Base-by-base conservation (phyloP, 208 protist genomes). In the Leishmania aethiopica region DNA sequence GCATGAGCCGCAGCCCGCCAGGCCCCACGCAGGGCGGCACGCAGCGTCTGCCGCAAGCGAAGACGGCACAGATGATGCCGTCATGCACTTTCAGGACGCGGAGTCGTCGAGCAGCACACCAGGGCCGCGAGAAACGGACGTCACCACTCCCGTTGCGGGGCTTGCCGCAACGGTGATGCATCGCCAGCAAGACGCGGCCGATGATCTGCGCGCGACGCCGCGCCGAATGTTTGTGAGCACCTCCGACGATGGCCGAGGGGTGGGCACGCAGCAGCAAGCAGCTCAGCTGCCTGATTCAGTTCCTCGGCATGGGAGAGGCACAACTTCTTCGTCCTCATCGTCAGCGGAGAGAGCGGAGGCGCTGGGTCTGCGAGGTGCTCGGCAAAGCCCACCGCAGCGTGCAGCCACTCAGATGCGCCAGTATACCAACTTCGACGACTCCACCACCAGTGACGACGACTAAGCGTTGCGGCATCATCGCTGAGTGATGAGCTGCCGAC, bases 391-490 rank as follows among this genome's bases (percentile, higher is more conserved):
- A 70, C 69, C 78, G 75, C 81, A 78, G 11, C 80, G 82, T 11
- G 32, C 51, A 13, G n/a, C 45, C 25, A 28, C 57, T 40, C 57
- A 69, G 22, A 53, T 59, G 72, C 64, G 79, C 42, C 51, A 60
- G 11, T 91, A 91, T 83, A 86, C 85, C 3, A 78, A 84, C 72
- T 91, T 91, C 72, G 88, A 91, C 70, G 85, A 88, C 82, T 83
- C 79, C 8, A 71, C 77, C 5, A 85, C 86, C 57, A 77, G 83
- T 25, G 85, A 83, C 0, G 70, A 84, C 42, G 72, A 64, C 17
- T 67, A 77, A 37, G 11, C 19, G 17, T 49, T 49, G 19, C 25
- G 42, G 22, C 37, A 62, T 57, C 2, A 51, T 25, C 51, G 59
- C 40, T 1, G 53, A 72, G 76, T 25, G 75, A 70, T 25, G 76